These are phyloP conservation scores for Phaffia australis DNA, from an alignment of 768 basidiomycete species.

Conservation along the genomic window DNA sequence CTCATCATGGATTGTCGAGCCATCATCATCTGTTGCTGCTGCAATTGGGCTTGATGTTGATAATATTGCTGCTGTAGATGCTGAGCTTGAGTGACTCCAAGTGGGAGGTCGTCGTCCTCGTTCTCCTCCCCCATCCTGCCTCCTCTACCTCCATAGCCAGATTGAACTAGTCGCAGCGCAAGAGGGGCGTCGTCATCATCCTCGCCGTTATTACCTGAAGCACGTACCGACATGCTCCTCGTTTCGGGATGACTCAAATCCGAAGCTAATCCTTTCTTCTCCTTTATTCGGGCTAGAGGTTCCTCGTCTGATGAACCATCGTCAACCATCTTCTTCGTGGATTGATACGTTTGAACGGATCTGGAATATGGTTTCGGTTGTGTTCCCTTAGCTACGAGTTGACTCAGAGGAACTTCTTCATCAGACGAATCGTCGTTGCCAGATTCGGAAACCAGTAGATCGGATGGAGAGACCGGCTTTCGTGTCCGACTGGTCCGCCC, in stretches of 20 bases:
- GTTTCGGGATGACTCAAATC: neutral
- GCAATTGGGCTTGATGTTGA: conserved; percentile 15
- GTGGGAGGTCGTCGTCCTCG: conserved; percentile 20
- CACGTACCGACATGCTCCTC: neutral
- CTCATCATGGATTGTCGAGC: conserved; percentile 23
- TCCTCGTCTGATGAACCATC: too few species aligned
- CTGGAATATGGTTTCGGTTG: too few species aligned
- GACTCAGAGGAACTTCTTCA: too few species aligned
- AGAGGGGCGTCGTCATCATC: conserved; percentile 24
- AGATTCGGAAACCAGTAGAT: too few species aligned
- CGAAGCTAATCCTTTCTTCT: neutral
- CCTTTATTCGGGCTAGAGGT: too few species aligned
- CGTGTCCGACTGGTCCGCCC: too few species aligned
- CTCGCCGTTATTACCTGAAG: conserved; percentile 4
- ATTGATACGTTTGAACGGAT: neutral
- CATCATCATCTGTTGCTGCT: conserved; percentile 11
- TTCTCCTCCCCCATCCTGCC: neutral
- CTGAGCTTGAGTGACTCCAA: conserved; percentile 23
- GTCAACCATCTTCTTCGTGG: neutral
- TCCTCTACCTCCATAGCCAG: neutral
- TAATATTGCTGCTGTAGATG: conserved; percentile 24
- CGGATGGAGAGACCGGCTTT: too few species aligned
- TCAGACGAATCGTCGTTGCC: too few species aligned
- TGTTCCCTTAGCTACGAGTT: too few species aligned
- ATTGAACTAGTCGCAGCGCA: conserved; percentile 1